A percentile compares a stretch with the other conserved stretches of the same genome.
phyloP scores from a whole-genome alignment of 805 yeast species.

The Metschnikowia anglica region DNA sequence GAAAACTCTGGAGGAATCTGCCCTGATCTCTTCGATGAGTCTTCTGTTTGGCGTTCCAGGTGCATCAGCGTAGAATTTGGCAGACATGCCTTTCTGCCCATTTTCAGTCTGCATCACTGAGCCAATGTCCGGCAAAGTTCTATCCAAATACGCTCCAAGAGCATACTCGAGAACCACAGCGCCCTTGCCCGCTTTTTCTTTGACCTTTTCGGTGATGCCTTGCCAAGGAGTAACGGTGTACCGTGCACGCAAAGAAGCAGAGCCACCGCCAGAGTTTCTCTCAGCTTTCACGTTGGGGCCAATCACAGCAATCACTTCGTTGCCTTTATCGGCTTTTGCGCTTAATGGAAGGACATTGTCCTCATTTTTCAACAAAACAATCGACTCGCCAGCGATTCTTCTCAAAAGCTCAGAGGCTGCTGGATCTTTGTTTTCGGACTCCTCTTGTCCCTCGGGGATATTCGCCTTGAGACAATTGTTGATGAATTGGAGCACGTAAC shows the following conservation, averaged over 20 bases:
- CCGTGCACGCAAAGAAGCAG: constrained; percentile 53
- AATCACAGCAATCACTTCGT: constrained; percentile 47
- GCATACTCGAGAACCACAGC: constrained; percentile 26
- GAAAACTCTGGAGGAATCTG: constrained; percentile 20
- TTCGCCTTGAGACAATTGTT: constrained; percentile 43
- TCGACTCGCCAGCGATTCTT: constrained; percentile 37
- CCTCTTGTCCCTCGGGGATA: constrained; percentile 38
- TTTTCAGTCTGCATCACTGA: constrained; percentile 19
- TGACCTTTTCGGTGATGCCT: constrained; percentile 39
- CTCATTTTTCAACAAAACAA: constrained; percentile 59
- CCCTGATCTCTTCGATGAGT: constrained; percentile 26
- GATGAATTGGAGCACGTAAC: constrained; percentile 47
- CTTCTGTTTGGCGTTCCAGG: constrained; percentile 23
- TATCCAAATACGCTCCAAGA: constrained; percentile 35
- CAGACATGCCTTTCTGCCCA: constrained; percentile 29
- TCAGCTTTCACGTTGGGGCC: constrained; percentile 59
- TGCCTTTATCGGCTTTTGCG: constrained; percentile 21
- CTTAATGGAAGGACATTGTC: constrained; percentile 45
- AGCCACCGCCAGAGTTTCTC: constrained; percentile 61
- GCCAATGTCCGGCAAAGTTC: constrained; percentile 34
- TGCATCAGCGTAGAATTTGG: constrained; percentile 31
- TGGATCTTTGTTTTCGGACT: constrained; percentile 20
- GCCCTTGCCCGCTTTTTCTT: constrained; percentile 18
- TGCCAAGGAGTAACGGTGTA: constrained; percentile 52
- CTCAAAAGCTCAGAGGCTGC: constrained; percentile 16